A percentile compares a stretch with the other conserved stretches of the same genome.
Conservation (phyloP, 352 stramenopile genomes). For the Pythium rhizo-oryzae region DNA sequence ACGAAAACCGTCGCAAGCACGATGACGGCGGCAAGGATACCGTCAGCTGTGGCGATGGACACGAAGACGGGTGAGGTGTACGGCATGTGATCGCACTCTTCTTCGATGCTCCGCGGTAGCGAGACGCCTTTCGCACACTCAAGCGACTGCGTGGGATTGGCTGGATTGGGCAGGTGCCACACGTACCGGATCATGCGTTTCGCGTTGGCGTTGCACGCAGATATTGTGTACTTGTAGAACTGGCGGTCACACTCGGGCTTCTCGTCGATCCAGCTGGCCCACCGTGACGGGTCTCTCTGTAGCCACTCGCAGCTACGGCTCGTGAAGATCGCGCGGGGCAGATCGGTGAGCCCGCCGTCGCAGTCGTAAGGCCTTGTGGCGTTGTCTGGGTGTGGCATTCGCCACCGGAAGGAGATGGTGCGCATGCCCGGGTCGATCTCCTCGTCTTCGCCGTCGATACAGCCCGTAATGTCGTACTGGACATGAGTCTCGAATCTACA, state of each 20-base stretch:
- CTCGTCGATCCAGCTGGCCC: constrained; percentile 33
- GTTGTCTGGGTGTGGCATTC: constrained; percentile 36
- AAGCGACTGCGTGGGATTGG: constrained; percentile 24
- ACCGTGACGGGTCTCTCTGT: constrained; percentile 4
- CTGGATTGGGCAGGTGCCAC: constrained; percentile 42
- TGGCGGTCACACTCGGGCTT: constrained; percentile 41
- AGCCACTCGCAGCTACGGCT: constrained; percentile 39
- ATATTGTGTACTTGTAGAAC: constrained; percentile 52
- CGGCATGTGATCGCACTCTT: constrained; percentile 45
- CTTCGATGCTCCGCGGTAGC: constrained; percentile 28
- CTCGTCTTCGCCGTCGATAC: constrained; percentile 20
- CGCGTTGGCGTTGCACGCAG: constrained; percentile 30
- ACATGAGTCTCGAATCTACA: constrained; percentile 37
- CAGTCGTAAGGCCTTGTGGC: constrained; percentile 38
- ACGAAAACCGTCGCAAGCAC: constrained; percentile 31
- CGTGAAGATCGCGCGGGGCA: constrained; percentile 38
- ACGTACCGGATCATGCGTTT: constrained; percentile 41
- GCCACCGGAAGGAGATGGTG: constrained; percentile 41
- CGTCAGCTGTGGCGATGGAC: constrained; percentile 6
- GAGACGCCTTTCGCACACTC: constrained; percentile 40
- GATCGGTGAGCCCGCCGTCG: constrained; percentile 36
- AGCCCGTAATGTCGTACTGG: constrained; percentile 30
- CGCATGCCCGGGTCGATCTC: constrained; percentile 6
- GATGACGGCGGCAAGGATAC: constrained; percentile 27
- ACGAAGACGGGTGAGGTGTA: constrained; percentile 10